phyloP scores from a whole-genome alignment of 2,329 filamentous ascomycete genomes.

The Furcasterigmium furcatum region DNA sequence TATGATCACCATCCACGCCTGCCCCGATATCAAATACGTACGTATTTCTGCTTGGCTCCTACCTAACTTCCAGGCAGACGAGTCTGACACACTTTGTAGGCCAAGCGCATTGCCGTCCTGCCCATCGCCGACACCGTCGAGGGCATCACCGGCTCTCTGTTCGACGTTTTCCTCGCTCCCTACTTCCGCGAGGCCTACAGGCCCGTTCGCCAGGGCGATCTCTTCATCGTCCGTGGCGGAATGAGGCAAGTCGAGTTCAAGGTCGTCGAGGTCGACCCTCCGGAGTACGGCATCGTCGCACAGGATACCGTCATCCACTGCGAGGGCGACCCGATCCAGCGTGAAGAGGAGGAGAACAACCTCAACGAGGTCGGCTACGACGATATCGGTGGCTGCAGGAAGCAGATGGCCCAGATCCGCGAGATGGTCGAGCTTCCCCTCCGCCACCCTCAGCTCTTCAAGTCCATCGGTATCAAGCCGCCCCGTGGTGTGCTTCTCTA shows the following conservation, averaged over 20 bases:
- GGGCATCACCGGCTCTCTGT: conserved; percentile 94
- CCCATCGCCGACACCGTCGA: conserved; percentile 98
- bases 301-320: conserved; percentile 99
- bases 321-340: conserved; percentile 93
- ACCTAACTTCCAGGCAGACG: conserved; percentile 20
- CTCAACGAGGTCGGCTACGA: conserved; percentile 99
- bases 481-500: conserved; percentile 96
- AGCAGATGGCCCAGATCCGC: conserved; percentile 99
- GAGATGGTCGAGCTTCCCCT: conserved; percentile 97
- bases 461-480: conserved; percentile 99
- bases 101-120: conserved; percentile 97
- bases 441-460: conserved; percentile 97
- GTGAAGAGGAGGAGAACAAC: conserved; percentile 98
- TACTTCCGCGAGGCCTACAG: conserved; percentile 99
- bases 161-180: conserved; percentile 97
- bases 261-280: conserved; percentile 96
- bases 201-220: conserved; percentile 92
- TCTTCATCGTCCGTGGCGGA: conserved; percentile 95
- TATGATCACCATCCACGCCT: conserved; percentile 94
- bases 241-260: conserved; percentile 99
- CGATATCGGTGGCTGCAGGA: conserved; percentile 97
- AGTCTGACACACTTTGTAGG: conserved; percentile 49
- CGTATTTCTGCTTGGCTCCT: too few species aligned
- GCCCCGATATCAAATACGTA: conserved; percentile 99
- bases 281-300: conserved; percentile 97